phyloP scores from a whole-genome alignment of 2,329 filamentous ascomycete genomes.

The Claviceps fusiformis region DNA sequence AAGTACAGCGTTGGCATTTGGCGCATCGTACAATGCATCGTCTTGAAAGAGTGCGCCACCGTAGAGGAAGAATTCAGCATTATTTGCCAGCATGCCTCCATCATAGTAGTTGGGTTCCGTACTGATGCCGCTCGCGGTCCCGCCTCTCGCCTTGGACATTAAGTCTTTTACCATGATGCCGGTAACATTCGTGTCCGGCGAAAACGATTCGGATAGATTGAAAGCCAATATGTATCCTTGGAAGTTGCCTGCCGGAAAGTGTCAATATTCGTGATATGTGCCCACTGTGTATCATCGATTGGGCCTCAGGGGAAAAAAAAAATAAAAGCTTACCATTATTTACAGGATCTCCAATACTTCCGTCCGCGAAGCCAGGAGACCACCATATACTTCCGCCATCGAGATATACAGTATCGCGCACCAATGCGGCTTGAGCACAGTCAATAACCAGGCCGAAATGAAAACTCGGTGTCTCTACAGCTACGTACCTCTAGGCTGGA shows the following conservation, averaged over 20 bases:
- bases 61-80: slow-evolving; percentile 49
- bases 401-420: slow-evolving; percentile 50
- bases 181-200: slow-evolving; percentile 37
- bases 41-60: slow-evolving; percentile 36
- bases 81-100: slow-evolving; percentile 51
- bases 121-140: slow-evolving; percentile 36
- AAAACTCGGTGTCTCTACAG: background rate
- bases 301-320: no score
- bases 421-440: slow-evolving; percentile 31
- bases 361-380: slow-evolving; percentile 34
- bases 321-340: slow-evolving; percentile 25
- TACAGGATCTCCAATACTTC: slow-evolving; percentile 15
- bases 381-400: slow-evolving; percentile 48
- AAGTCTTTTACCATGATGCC: slow-evolving; percentile 29
- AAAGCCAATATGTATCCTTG: slow-evolving; percentile 41
- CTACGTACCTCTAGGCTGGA: slow-evolving; percentile 26
- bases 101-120: slow-evolving; percentile 43
- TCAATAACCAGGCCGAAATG: background rate
- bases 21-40: slow-evolving; percentile 23
- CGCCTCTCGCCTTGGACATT: slow-evolving; percentile 33
- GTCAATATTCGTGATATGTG: background rate
- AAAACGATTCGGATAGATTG: slow-evolving; percentile 45
- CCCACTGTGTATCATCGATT: no score
- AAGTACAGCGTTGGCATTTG: slow-evolving; percentile 29
- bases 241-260: slow-evolving; percentile 30